Base-by-base conservation (phyloP, 352 stramenopile genomes). In the Pythium utonaiense region DNA sequence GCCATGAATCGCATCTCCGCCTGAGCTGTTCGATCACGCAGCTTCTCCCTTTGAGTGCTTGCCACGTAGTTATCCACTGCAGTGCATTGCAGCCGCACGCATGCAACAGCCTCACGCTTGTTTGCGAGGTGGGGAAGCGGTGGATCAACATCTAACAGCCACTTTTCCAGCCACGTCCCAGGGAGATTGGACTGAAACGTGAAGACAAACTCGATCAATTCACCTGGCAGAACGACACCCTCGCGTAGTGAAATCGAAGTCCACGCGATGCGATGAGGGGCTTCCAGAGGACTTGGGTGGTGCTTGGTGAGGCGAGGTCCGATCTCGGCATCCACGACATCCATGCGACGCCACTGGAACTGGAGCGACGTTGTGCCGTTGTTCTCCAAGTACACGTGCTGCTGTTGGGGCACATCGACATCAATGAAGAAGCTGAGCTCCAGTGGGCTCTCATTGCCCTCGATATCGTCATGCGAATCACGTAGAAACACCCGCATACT, bases 81-180 rank as follows among this genome's bases (percentile, higher is more conserved):
- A 3, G 78, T 81, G 55, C 80, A 86, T 1, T 70, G 76, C 34
- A 91, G 57, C 8, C 62, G 69, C 9, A 91, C 69, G 41, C 34
- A 33, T 4, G 62, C 51, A 24, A 51, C 49, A 0, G 48, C 74
- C 53, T 34, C 77, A 16, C 9, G 61, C 60, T 57, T 41, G 13
- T 25, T 12, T 30, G 36, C 21, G 19, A 62, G 28, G 10, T 30
- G 13, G 12, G 19, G 40, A 7, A 60, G 5, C 7, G 61, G 67
- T 8, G 80, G 82, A 40, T 92, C 74, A 17, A 84, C 66, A 31
- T 85, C 74, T 3, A 94, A 56, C 13, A 84, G 33, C 85, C 85
- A 94, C 30, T 83, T 82, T 50, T 92, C 85, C 5, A 91, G 56
- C 57, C 77, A 90, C 8, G 85, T 42, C 4, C 85, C 81, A 24